These are phyloP conservation scores for Nannochloris sp. DNA, from an alignment of 139 green algal genomes.

Conservation along the genomic window DNA sequence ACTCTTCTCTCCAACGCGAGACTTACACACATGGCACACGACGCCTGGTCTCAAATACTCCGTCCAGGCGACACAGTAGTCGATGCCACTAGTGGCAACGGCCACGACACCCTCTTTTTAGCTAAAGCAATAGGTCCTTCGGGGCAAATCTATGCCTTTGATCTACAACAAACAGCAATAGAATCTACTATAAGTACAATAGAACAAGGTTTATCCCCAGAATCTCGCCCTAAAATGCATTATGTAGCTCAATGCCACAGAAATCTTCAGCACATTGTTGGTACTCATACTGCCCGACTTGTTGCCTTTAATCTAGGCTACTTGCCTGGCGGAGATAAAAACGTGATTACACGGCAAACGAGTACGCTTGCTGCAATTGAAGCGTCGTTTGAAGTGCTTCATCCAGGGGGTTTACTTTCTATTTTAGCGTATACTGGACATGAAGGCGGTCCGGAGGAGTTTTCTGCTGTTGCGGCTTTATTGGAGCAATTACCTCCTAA, in stretches of 20 bases:
- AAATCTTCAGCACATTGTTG: not conserved
- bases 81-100: constrained; percentile 52
- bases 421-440: constrained; percentile 57
- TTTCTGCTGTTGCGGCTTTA: constrained; percentile 20
- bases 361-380: constrained; percentile 44
- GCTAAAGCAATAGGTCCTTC: constrained; percentile 34
- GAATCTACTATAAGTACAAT: not conserved
- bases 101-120: constrained; percentile 54
- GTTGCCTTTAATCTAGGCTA: constrained; percentile 55
- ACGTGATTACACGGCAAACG: constrained; percentile 16
- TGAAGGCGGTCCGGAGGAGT: constrained; percentile 45
- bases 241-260: not conserved
- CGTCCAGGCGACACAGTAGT: constrained; percentile 42
- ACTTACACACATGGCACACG: constrained; percentile 21
- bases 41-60: constrained; percentile 32
- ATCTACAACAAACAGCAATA: constrained; percentile 43
- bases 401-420: constrained; percentile 32
- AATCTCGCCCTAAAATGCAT: not conserved
- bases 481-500: constrained; percentile 6
- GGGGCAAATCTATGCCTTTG: constrained; percentile 45
- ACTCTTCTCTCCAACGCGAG: too few species aligned
- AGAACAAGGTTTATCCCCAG: not conserved
- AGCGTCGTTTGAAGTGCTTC: constrained; percentile 36
- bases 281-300: constrained; percentile 8
- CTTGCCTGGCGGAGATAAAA: constrained; percentile 47